Evolutionary conservation across 1,284 basidiomycete species (phyloP).

Genomic region (Veloporphyrellus conicus): DNA sequence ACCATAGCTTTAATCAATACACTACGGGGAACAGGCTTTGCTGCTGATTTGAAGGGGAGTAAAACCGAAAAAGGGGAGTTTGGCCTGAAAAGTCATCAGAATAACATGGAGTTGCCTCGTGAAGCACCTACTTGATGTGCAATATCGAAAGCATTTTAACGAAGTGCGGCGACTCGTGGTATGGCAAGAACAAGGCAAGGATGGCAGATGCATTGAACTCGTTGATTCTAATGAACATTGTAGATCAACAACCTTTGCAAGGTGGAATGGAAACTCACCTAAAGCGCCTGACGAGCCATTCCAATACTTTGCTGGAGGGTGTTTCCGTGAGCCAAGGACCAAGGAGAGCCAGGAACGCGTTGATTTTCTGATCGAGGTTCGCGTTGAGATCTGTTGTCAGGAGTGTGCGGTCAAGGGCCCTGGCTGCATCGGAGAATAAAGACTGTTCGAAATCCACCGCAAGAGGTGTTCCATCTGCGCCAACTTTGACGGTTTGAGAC

Average conservation of each 20-base stretch:
- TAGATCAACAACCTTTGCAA: neutral
- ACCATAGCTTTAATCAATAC: conserved; percentile 74
- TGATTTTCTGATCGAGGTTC: conserved; percentile 58
- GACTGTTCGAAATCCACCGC: conserved; percentile 61
- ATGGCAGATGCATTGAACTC: conserved; percentile 88
- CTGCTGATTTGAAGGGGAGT: conserved; percentile 69
- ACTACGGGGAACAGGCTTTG: conserved; percentile 64
- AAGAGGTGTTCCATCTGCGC: conserved; percentile 16
- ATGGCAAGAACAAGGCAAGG: conserved; percentile 85
- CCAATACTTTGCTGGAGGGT: conserved; percentile 83
- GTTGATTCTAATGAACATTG: conserved; percentile 60
- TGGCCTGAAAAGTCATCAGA: conserved; percentile 32
- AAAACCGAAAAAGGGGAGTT: conserved; percentile 64
- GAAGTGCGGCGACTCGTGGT: conserved; percentile 94
- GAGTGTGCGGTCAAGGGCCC: conserved; percentile 78
- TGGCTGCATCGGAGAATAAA: conserved; percentile 82
- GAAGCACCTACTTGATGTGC: conserved; percentile 58
- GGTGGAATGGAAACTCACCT: conserved; percentile 49
- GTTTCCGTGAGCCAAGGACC: conserved; percentile 80
- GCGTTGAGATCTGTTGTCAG: conserved; percentile 62
- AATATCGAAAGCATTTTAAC: conserved; percentile 88
- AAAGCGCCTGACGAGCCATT: conserved; percentile 94
- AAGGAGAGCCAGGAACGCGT: conserved; percentile 65
- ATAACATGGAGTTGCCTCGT: neutral
- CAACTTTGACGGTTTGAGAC: conserved; percentile 9